These are phyloP conservation scores for Scopulariopsis brevicaulis DNA, from an alignment of 2,329 filamentous ascomycete genomes.

Conservation along the genomic window DNA sequence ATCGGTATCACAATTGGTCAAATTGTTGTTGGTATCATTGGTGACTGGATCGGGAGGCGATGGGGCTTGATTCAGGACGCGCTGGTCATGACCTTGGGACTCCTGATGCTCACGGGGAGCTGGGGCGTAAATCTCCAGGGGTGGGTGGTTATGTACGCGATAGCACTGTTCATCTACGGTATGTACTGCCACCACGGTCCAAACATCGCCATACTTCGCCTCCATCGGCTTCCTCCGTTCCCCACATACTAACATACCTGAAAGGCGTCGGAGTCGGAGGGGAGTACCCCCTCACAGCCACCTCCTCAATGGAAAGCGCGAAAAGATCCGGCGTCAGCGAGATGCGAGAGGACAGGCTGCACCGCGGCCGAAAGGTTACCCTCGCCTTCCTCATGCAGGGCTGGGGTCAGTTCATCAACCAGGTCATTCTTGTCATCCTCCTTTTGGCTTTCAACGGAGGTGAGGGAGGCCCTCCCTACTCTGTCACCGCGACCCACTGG, in stretches of 20 bases:
- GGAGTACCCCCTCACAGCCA: conserved; percentile 95
- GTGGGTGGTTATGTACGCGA: conserved; percentile 95
- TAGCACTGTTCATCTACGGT: conserved; percentile 74
- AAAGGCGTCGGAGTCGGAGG: conserved; percentile 52
- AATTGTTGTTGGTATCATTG: conserved; percentile 66
- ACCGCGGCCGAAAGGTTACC: conserved; percentile 91
- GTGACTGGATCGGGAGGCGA: conserved; percentile 73
- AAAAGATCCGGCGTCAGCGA: conserved; percentile 75
- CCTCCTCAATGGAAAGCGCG: conserved; percentile 85
- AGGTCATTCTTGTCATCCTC: conserved; percentile 74
- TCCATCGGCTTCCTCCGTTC: too few species aligned
- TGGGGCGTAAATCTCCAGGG: conserved; percentile 82
- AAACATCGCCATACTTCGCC: too few species aligned
- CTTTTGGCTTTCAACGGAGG: conserved; percentile 70
- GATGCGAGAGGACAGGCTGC: conserved; percentile 82
- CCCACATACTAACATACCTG: not conserved
- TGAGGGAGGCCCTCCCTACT: conserved; percentile 66
- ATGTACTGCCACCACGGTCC: not conserved
- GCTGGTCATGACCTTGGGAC: conserved; percentile 80
- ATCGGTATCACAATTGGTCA: conserved; percentile 92
- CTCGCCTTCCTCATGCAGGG: conserved; percentile 97
- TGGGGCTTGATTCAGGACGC: conserved; percentile 96
- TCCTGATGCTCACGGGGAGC: conserved; percentile 80
- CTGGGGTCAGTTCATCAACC: conserved; percentile 94
- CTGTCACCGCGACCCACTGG: conserved; percentile 67